These are phyloP conservation scores for Cryptococcus sp. DNA, from an alignment of 1,284 basidiomycete species.

Conservation along the genomic window DNA sequence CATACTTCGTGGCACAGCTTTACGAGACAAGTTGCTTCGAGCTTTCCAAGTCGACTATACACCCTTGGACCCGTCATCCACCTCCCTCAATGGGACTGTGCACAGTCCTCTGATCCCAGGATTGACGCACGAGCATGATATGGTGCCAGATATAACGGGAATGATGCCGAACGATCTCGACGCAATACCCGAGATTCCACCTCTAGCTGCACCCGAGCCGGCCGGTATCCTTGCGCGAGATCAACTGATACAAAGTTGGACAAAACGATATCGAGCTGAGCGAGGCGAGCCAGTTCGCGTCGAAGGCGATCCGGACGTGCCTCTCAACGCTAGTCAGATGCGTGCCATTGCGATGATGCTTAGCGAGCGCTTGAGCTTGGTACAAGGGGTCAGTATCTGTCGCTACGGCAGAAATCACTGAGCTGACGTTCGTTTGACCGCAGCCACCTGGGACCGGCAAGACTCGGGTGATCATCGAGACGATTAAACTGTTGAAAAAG, in stretches of 20 bases:
- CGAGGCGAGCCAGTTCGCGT: slow-evolving; percentile 61
- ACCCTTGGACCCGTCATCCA: slow-evolving; percentile 27
- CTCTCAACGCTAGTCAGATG: slow-evolving; percentile 75
- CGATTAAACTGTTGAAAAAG: slow-evolving; percentile 76
- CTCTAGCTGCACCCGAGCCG: slow-evolving; percentile 1
- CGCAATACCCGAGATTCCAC: slow-evolving; percentile 27
- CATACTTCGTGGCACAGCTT: slow-evolving; percentile 66
- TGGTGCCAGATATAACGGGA: slow-evolving; percentile 20
- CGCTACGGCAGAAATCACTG: not conserved
- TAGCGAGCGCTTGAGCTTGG: slow-evolving; percentile 70
- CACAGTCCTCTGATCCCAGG: not conserved
- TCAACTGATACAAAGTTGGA: slow-evolving; percentile 74
- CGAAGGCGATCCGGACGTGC: slow-evolving; percentile 77
- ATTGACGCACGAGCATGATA: slow-evolving; percentile 7
- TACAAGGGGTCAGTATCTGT: slow-evolving; percentile 73
- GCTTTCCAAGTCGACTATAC: slow-evolving; percentile 54
- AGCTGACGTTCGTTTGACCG: slow-evolving; percentile 9
- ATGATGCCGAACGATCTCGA: slow-evolving; percentile 42
- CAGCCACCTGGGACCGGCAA: slow-evolving; percentile 94
- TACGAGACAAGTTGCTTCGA: slow-evolving; percentile 67
- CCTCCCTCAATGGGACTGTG: not conserved
- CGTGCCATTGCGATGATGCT: slow-evolving; percentile 86
- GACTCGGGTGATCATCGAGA: slow-evolving; percentile 85
- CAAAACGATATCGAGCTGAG: slow-evolving; percentile 62
- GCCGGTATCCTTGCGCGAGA: slow-evolving; percentile 67